phyloP scores from a whole-genome alignment of 805 yeast species.

The Cyberlindnera veronae region DNA sequence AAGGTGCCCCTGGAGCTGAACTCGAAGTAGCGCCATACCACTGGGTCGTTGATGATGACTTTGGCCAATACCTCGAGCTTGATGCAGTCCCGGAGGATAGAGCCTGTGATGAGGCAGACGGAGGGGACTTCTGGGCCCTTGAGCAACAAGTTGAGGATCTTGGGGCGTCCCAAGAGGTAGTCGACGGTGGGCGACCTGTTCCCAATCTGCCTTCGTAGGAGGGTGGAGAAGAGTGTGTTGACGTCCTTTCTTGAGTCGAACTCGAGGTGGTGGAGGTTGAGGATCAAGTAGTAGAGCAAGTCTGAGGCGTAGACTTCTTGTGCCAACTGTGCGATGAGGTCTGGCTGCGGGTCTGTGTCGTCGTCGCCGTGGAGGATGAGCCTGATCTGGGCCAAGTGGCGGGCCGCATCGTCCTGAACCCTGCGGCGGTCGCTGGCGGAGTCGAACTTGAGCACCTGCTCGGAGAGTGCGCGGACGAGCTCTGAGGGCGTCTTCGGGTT shows the following conservation, averaged over 20 bases:
- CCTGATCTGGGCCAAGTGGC: constrained; percentile 62
- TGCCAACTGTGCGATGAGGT: constrained; percentile 60
- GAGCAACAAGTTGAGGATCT: constrained; percentile 57
- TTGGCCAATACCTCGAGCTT: constrained; percentile 69
- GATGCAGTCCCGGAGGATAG: constrained; percentile 79
- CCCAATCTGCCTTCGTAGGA: constrained; percentile 76
- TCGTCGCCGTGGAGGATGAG: constrained; percentile 68
- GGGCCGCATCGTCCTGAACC: constrained; percentile 69
- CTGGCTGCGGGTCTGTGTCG: constrained; percentile 51
- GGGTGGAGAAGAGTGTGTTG: constrained; percentile 62
- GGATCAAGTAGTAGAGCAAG: constrained; percentile 57
- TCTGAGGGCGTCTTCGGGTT: constrained; percentile 90
- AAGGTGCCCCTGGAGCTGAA: constrained; percentile 75
- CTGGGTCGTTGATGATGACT: constrained; percentile 53
- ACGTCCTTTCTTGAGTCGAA: constrained; percentile 91
- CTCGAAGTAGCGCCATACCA: constrained; percentile 79
- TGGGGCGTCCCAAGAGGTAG: constrained; percentile 65
- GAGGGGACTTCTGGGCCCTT: constrained; percentile 74
- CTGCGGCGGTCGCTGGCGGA: constrained; percentile 35
- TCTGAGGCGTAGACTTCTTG: constrained; percentile 77
- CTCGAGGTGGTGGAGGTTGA: constrained; percentile 63
- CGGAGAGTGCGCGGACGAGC: constrained; percentile 70
- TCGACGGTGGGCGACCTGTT: constrained; percentile 84
- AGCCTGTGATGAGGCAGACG: constrained; percentile 68
- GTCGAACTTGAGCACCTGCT: constrained; percentile 58